Evolutionary conservation across 169 alveolate genomes (phyloP), one percentile per base, ranked within the genome.

Genomic region (Plasmodium billcollinsi): DNA sequence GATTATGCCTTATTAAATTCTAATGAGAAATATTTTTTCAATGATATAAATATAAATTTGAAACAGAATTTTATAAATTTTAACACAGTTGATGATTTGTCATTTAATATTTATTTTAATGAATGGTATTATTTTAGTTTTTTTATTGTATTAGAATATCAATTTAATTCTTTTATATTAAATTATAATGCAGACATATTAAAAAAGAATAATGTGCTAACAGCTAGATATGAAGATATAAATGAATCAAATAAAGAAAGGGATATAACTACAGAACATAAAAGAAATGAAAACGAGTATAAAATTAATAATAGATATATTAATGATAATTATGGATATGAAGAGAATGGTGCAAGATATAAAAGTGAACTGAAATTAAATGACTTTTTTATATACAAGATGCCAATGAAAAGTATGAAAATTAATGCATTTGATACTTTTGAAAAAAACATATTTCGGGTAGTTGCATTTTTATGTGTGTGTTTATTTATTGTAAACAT

Each of bases 111-210:
- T 6, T 69, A 54, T n/a, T 67, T 83, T 21, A 83, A 83, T 65
- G 91, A 83, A 21, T 83, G 91, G 91, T 83, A 83, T 59, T 83
- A 83, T 62, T 45, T 59, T 4, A 83, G 91, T 24, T 83, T 83
- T 45, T 83, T 83, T 62, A 83, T 83, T 11, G 91, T 70, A 5
- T 15, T 83, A 24, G 91, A 83, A 62, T 83, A 69, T 39, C 73
- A 83, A 43, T 83, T 83, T 83, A 70, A 83, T 47, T 83, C 43
- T 0, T 83, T 83, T 3, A 11, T 69, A 24, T 45, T 83, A 5
- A 26, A 45, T 26, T 83, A 70, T 67, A 39, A 83, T 54, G 14
- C 80, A 1, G n/a, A 49, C 18, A 58, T 20, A 21, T 73, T 73
- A 18, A 20, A 73, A 54, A 52, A 18, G 20, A 39, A 39, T 39